phyloP scores from a whole-genome alignment of 306 rosid species.

The apple (Malus domestica) region DNA sequence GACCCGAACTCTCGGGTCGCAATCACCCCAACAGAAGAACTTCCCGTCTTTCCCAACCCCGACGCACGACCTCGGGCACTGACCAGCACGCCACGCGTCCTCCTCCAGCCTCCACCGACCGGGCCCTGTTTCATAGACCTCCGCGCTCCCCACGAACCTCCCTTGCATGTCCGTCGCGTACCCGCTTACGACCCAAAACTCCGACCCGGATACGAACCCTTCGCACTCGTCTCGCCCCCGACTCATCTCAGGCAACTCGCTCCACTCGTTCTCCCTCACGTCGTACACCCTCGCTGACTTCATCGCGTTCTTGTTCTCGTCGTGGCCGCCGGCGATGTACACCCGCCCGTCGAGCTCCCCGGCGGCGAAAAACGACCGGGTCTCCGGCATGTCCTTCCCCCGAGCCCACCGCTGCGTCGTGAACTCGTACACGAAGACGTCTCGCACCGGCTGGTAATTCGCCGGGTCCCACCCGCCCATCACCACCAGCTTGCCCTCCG shows the following conservation, averaged over 20 bases:
- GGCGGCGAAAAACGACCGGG: conserved; percentile 42
- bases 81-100: conserved; percentile 26
- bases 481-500: conserved; percentile 44
- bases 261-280: conserved; percentile 35
- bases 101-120: conserved; percentile 43
- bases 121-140: conserved; percentile 23
- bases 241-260: conserved; percentile 29
- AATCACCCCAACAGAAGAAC: conserved; percentile 28
- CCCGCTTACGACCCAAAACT: conserved; percentile 53
- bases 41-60: conserved; percentile 36
- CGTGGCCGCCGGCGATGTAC: conserved; percentile 50
- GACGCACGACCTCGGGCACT: conserved; percentile 34
- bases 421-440: conserved; percentile 51
- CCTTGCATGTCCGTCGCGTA: conserved; percentile 46
- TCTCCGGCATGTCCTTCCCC: conserved; percentile 41
- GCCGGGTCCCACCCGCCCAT: conserved; percentile 62
- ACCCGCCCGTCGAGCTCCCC: conserved; percentile 25
- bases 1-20: neutral
- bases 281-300: conserved; percentile 36
- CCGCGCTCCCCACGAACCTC: conserved; percentile 29
- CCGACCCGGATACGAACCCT: conserved; percentile 31
- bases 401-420: conserved; percentile 24
- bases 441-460: conserved; percentile 35
- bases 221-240: conserved; percentile 56
- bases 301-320: conserved; percentile 45